Base-by-base conservation (phyloP, 106 monocot species). In the Acorus calamus region DNA sequence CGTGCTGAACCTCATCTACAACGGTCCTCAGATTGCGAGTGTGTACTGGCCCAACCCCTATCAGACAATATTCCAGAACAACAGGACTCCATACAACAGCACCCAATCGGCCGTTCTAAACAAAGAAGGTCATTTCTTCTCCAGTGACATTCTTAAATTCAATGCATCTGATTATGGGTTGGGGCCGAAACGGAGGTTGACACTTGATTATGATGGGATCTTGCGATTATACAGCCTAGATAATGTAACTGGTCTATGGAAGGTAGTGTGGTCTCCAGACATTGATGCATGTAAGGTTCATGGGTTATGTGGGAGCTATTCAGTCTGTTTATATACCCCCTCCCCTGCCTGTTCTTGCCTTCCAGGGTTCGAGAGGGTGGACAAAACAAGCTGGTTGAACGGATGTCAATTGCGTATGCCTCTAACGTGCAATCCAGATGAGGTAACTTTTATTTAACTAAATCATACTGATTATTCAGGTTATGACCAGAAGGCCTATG, bases 221-320 rank as follows among this genome's bases (percentile, higher is more conserved):
- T 41, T 67, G 56, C 45, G 67, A 28, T 57, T 67, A 47, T 67
- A 55, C 46, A 67, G 54, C 56, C 47, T 67, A 14, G 46, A 67
- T n/a, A 47, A 67, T 3, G 11, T 45, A 11, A 47, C 11, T 57
- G 47, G 55, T 3, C 14, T 47, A 8, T 55, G 56, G 67, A 14
- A 45, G 1, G 42, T 67, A 14, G 47, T 56, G 46, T 67, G 67
- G 56, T 8, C 7, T 13, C 9, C 56, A 14, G 10, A 13, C 6
- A 14, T 42, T 11, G 4, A 67, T 47, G 47, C n/a, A 56, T 56
- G 67, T 14, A 14, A 44, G 7, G 67, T 67, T n/a, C 67, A 56
- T 55, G 67, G 67, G 8, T 8, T 67, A 46, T 67, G 67, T 57
- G 67, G 67, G 8, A 13, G 14, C 3, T 47, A 67, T 67, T 55